Evolutionary conservation across 441 rosid genomes (phyloP).

Genomic region (Francoa sonchifolia): DNA sequence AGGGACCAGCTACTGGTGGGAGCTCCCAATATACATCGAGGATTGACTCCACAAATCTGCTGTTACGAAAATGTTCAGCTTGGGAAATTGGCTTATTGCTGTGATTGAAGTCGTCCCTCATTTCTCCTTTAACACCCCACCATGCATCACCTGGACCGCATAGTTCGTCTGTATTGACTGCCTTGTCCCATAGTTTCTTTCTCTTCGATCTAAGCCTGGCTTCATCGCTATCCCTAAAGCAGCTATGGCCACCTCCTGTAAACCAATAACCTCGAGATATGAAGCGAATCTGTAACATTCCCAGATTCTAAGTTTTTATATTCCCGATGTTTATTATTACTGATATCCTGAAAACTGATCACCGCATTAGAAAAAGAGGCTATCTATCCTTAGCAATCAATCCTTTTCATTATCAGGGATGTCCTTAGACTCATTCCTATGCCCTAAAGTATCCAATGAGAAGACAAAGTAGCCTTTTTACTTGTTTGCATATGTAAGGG

Average conservation of each 20-base stretch:
- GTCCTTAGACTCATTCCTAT: no score
- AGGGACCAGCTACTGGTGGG: slow-evolving; percentile 89
- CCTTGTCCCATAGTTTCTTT: slow-evolving; percentile 92
- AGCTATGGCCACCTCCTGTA: slow-evolving; percentile 94
- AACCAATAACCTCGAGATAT: not conserved
- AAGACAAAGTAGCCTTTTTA: no score
- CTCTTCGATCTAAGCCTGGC: slow-evolving; percentile 75
- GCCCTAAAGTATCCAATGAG: no score
- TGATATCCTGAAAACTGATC: no score
- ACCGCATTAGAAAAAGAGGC: no score
- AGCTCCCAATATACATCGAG: slow-evolving; percentile 87
- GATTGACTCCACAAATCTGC: slow-evolving; percentile 60
- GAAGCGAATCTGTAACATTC: not conserved
- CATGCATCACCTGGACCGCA: slow-evolving; percentile 75
- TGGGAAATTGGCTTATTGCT: slow-evolving; percentile 50
- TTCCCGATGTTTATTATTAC: no score
- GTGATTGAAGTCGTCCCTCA: slow-evolving; percentile 84
- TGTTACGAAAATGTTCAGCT: slow-evolving; percentile 65
- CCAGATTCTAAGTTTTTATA: not conserved
- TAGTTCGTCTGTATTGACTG: slow-evolving; percentile 63
- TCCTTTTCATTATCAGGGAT: no score
- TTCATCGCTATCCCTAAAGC: slow-evolving; percentile 85
- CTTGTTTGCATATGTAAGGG: no score
- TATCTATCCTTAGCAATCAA: no score
- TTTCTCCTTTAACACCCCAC: slow-evolving; percentile 93